Conservation (phyloP, 2,329 filamentous ascomycete species). For the Rasamsonia emersonii region DNA sequence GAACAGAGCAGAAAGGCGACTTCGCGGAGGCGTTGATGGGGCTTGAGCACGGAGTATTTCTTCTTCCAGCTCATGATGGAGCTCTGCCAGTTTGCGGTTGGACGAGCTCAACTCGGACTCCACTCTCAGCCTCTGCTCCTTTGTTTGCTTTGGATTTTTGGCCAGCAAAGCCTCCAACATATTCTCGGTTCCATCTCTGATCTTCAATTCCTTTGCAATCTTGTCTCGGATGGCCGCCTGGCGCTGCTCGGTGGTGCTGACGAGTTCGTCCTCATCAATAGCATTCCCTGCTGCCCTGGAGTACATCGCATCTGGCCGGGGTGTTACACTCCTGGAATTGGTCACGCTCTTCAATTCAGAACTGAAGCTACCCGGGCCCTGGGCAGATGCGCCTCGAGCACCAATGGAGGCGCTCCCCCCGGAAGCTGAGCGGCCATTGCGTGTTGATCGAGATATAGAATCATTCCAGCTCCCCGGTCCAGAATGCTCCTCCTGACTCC, state of each 20-base stretch:
- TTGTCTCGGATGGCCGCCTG: constrained; percentile 70
- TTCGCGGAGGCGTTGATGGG: constrained; percentile 42
- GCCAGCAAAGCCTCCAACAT: constrained; percentile 88
- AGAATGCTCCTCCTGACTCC: constrained; percentile 32
- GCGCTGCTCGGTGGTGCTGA: constrained; percentile 59
- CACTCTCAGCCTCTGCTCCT: constrained; percentile 68
- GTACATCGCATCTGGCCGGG: constrained; percentile 49
- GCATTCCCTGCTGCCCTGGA: constrained; percentile 36
- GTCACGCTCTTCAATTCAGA: constrained; percentile 68
- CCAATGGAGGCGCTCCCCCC: constrained; percentile 54
- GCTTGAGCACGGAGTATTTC: constrained; percentile 53
- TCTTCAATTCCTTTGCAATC: constrained; percentile 93
- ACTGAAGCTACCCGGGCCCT: constrained; percentile 76
- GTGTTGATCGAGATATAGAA: constrained; percentile 19
- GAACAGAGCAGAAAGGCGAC: constrained; percentile 51
- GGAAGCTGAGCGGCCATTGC: constrained; percentile 46
- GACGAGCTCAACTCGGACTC: constrained; percentile 87
- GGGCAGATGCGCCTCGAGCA: constrained; percentile 57
- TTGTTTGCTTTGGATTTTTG: constrained; percentile 93
- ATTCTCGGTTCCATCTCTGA: constrained; percentile 96
- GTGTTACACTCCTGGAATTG: constrained; percentile 54
- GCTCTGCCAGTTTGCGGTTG: constrained; percentile 59
- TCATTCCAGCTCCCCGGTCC: constrained; percentile 32
- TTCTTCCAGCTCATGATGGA: constrained; percentile 51
- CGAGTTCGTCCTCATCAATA: constrained; percentile 54